These are phyloP conservation scores for Mallotus repandus DNA, from an alignment of 441 rosid species.

Conservation along the genomic window DNA sequence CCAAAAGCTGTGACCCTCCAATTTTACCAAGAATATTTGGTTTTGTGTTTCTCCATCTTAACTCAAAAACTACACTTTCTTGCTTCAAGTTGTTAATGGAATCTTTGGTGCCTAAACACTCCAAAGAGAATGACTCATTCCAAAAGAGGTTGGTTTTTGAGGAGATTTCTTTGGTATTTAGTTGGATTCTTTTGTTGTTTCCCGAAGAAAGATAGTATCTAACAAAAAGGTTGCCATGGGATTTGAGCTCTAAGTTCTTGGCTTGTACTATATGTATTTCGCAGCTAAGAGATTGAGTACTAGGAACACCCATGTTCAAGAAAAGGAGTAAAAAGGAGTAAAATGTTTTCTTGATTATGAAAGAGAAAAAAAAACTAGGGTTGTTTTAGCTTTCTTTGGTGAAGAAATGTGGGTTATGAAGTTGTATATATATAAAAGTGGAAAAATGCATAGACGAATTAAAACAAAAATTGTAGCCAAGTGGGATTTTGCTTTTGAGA, in stretches of 20 bases:
- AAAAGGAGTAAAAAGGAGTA: neutral
- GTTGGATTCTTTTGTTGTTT: conserved; percentile 47
- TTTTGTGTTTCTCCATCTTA: conserved; percentile 43
- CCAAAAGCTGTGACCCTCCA: conserved; percentile 55
- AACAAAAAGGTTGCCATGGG: conserved; percentile 47
- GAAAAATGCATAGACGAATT: neutral
- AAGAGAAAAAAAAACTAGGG: neutral
- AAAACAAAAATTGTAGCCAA: neutral
- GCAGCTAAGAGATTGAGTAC: conserved; percentile 40
- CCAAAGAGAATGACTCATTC: conserved; percentile 65
- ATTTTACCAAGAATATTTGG: conserved; percentile 33
- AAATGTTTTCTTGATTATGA: neutral
- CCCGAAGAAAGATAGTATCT: conserved; percentile 64
- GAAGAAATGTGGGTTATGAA: neutral
- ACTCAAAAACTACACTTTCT: conserved; percentile 57
- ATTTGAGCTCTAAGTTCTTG: conserved; percentile 50
- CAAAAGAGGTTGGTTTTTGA: conserved; percentile 43
- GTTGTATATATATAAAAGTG: neutral
- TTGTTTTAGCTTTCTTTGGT: conserved; percentile 1
- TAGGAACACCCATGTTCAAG: conserved; percentile 37
- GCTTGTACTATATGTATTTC: conserved; percentile 61
- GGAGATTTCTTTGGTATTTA: conserved; percentile 52
- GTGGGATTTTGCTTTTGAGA: conserved; percentile 19
- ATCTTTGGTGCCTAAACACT: conserved; percentile 51
- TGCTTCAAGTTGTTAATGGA: conserved; percentile 43